Base-by-base conservation (phyloP, 129 eudicot genomes). In the Heracleum sosnowskyi region DNA sequence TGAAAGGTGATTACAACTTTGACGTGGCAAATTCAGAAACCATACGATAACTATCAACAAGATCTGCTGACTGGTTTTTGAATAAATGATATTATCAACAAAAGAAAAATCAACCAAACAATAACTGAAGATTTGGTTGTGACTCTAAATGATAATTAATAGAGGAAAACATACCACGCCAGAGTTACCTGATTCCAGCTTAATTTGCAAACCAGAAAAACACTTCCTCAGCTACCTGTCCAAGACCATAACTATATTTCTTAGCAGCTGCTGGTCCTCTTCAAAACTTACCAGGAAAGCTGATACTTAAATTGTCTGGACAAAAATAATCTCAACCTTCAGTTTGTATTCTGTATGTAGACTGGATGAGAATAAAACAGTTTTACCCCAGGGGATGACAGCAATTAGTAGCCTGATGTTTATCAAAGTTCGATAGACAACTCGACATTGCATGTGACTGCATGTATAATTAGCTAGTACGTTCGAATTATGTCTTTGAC, bases 171-270 rank as follows among this genome's bases (percentile, higher is more conserved):
- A 69, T 36, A 51, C 33, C 75, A 78, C 35, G 46, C 55, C 31
- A 49, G 35, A 42, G 16, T 40, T 79, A 72, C 31, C 71, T 49
- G 29, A 62, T 71, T 29, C 55, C 82, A 71, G 71, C 77, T 77
- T n/a, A n/a, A n/a, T n/a, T 79, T 39, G 49, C 44, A 79, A 36
- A 47, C 70, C 26, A 79, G 39, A 13, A 12, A 64, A 60, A 60
- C 16, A n/a, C 68, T n/a, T 2, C 12, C 26, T 60, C 34, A 60
- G 17, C 68, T 60, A n/a, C 2, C n/a, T n/a, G n/a, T n/a, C n/a
- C 20, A 31, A 31, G 40, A 31, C 68, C 4, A 0, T 60, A n/a
- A 60, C 34, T 26, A 11, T 60, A 9, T 60, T 60, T 60, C 31
- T 10, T 60, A n/a, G 11, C 11, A 26, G 34, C 16, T 26, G 68